Percentiles rank a stretch among this genome's conserved stretches.
Conservation (phyloP, 2,329 filamentous ascomycete genomes). For the Colletotrichum sp. region DNA sequence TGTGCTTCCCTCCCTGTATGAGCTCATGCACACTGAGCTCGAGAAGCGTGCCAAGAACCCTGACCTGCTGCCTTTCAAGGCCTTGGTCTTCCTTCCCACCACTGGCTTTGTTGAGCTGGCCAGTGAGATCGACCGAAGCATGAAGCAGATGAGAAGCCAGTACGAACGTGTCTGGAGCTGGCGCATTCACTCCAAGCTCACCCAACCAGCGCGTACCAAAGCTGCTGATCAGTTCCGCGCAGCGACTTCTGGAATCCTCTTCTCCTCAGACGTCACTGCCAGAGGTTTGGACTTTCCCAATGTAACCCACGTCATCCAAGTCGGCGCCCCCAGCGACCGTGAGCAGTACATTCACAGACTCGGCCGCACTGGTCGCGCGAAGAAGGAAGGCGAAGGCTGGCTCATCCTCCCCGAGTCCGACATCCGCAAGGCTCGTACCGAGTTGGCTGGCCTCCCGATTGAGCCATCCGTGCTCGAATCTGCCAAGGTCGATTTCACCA, state of each 20-base stretch:
- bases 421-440: slow-evolving; percentile 46
- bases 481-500: slow-evolving; percentile 55
- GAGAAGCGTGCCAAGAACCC: slow-evolving; percentile 44
- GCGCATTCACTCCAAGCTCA: slow-evolving; percentile 81
- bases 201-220: slow-evolving; percentile 71
- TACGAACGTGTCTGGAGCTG: slow-evolving; percentile 53
- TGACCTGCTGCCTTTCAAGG: slow-evolving; percentile 77
- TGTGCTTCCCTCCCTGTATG: slow-evolving; percentile 75
- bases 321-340: slow-evolving; percentile 67
- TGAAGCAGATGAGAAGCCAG: background rate
- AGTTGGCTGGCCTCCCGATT: slow-evolving; percentile 66
- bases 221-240: slow-evolving; percentile 76
- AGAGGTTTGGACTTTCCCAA: slow-evolving; percentile 84
- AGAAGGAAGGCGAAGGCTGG: slow-evolving; percentile 75
- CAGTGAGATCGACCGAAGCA: slow-evolving; percentile 48
- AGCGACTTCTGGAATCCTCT: slow-evolving; percentile 66
- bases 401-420: slow-evolving; percentile 67
- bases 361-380: slow-evolving; percentile 78
- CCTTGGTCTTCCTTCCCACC: slow-evolving; percentile 90
- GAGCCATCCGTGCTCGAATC: slow-evolving; percentile 58
- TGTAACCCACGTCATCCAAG: slow-evolving; percentile 80
- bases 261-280: slow-evolving; percentile 82
- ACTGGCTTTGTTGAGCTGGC: slow-evolving; percentile 75
- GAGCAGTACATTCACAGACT: slow-evolving; percentile 81
- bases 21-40: slow-evolving; percentile 72